Evolutionary conservation across 2,329 filamentous ascomycete species (phyloP).

Genomic region (Orbilia blumenaviensis): DNA sequence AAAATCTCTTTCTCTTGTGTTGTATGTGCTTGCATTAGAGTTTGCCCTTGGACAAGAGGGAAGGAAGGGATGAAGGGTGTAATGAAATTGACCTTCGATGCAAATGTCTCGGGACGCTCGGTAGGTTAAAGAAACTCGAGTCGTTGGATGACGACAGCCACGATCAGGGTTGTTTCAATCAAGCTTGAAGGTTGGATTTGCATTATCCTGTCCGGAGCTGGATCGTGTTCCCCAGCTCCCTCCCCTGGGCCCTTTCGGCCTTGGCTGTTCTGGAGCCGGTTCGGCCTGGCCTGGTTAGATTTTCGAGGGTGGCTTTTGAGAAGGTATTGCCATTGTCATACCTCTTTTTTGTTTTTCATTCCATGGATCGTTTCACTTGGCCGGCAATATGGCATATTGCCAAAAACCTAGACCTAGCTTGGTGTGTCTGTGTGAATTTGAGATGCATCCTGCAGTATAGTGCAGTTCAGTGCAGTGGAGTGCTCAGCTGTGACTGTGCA

Average conservation of each 20-base stretch:
- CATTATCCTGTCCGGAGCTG: background rate
- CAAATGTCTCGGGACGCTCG: conserved; percentile 39
- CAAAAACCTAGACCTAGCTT: too few relatives aligned
- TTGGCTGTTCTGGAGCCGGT: conserved; percentile 21
- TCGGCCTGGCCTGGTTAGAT: conserved; percentile 19
- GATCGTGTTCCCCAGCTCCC: conserved; percentile 15
- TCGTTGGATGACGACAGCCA: conserved; percentile 38
- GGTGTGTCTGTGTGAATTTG: too few relatives aligned
- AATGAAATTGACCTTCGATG: background rate
- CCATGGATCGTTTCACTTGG: conserved; percentile 28
- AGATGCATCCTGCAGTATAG: too few relatives aligned
- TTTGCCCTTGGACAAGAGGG: too few relatives aligned
- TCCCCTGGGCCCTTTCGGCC: background rate
- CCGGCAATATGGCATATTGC: too few relatives aligned
- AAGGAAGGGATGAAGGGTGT: background rate
- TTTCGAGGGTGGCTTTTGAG: conserved; percentile 1
- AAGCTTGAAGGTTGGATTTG: background rate
- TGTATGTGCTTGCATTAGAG: conserved; percentile 38
- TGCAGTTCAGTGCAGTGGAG: too few relatives aligned
- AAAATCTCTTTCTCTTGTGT: conserved; percentile 13
- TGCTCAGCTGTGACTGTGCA: background rate
- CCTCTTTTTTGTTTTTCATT: too few relatives aligned
- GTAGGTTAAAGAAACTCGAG: conserved; percentile 13
- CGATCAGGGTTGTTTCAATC: background rate
- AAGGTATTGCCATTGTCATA: conserved; percentile 40